Conservation (phyloP, 345 rosid species). For the Conringia planisiliqua region DNA sequence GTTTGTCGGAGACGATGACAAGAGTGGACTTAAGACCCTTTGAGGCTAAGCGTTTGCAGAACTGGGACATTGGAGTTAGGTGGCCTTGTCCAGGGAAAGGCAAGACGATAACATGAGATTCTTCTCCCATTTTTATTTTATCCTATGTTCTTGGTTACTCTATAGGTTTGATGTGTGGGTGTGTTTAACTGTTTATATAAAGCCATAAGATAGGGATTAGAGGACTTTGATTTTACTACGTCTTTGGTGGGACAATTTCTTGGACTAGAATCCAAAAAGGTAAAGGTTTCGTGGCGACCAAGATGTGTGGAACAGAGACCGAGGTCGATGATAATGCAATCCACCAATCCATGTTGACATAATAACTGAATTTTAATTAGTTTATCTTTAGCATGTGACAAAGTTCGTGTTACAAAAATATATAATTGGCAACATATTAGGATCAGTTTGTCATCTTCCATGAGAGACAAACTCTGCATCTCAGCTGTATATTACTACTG, state of each 20-base stretch:
- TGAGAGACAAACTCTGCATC: neutral
- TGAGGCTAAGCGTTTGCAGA: slow-evolving; percentile 50
- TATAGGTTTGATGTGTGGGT: neutral
- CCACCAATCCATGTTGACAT: neutral
- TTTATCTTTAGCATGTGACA: slow-evolving; percentile 12
- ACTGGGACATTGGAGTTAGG: slow-evolving; percentile 57
- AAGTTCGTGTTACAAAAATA: neutral
- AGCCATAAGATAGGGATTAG: neutral
- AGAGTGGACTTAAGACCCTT: slow-evolving; percentile 47
- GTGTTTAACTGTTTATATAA: neutral
- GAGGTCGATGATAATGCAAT: slow-evolving; percentile 16
- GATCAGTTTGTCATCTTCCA: slow-evolving; percentile 7
- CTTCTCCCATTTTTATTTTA: slow-evolving; percentile 7
- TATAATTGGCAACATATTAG: neutral
- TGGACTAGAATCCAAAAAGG: slow-evolving; percentile 7
- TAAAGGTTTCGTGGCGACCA: slow-evolving; percentile 20
- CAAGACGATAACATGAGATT: slow-evolving; percentile 34
- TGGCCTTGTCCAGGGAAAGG: slow-evolving; percentile 54
- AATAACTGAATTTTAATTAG: neutral
- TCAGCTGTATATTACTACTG: neutral
- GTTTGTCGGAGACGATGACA: slow-evolving; percentile 31
- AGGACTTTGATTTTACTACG: slow-evolving; percentile 13
- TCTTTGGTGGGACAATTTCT: neutral
- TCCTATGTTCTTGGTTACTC: neutral
- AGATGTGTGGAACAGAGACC: slow-evolving; percentile 24